These are phyloP conservation scores for Auricularia sp. DNA, from an alignment of 768 basidiomycete genomes.

Conservation along the genomic window DNA sequence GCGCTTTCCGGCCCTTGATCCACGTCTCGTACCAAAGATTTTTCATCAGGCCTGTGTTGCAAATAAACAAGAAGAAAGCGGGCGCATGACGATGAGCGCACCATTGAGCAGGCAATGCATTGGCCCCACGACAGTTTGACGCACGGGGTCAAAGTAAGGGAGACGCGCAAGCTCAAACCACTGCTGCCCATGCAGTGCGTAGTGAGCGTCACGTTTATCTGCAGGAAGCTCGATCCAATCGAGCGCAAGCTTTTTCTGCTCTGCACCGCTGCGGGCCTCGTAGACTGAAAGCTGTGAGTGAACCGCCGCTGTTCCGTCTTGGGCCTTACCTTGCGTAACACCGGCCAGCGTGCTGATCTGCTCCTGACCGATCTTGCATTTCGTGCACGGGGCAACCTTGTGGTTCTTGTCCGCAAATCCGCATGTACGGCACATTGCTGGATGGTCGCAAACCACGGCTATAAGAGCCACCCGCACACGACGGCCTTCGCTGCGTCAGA, in stretches of 20 bases:
- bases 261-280: not conserved
- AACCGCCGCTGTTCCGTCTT: too few species aligned
- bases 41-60: slow-evolving; percentile 14
- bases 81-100: too few species aligned
- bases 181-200: slow-evolving; percentile 11
- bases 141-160: slow-evolving; percentile 21
- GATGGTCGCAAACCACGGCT: slow-evolving; percentile 21
- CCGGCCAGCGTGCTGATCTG: slow-evolving; percentile 3
- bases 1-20: slow-evolving; percentile 9
- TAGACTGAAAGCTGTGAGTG: too few species aligned
- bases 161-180: slow-evolving; percentile 19
- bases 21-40: slow-evolving; percentile 17
- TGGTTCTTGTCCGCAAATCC: slow-evolving; percentile 20
- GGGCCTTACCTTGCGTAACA: not conserved
- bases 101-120: slow-evolving; percentile 23
- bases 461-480: slow-evolving; percentile 17
- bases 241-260: not conserved
- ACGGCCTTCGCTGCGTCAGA: slow-evolving; percentile 12
- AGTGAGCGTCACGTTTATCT: not conserved
- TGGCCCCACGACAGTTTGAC: slow-evolving; percentile 19
- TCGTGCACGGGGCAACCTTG: slow-evolving; percentile 15
- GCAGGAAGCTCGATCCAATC: not conserved
- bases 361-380: slow-evolving; percentile 15
- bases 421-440: slow-evolving; percentile 18
- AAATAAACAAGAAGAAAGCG: too few species aligned